Percentiles rank a stretch among this genome's conserved stretches.
Conservation (phyloP, 2,329 filamentous ascomycete species). For the Pseudogymnoascus sp. region DNA sequence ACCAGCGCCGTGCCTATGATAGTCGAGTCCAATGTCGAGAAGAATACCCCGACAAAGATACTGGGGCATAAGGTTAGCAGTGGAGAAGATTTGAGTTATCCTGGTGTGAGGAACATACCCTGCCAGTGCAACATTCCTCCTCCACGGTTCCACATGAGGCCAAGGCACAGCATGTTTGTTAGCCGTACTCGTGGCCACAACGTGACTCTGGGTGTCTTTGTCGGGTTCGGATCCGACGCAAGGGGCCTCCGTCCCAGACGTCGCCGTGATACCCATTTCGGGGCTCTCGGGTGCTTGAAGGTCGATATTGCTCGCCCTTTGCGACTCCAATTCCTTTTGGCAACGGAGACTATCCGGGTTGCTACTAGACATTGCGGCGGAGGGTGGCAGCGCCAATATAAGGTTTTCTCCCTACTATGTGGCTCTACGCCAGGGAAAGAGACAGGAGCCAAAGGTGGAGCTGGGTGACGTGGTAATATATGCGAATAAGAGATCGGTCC, state of each 20-base stretch:
- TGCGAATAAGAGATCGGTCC: background rate
- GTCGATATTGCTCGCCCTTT: background rate
- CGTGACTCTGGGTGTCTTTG: background rate
- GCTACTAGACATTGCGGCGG: background rate
- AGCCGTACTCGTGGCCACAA: background rate
- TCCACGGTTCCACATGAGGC: background rate
- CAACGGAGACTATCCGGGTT: background rate
- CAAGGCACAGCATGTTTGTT: background rate
- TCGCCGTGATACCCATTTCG: background rate
- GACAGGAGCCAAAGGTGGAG: background rate
- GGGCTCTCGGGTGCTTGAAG: background rate
- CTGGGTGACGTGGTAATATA: background rate
- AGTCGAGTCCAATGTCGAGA: constrained; percentile 50
- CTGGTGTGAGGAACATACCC: background rate
- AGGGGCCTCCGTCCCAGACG: background rate
- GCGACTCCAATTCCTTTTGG: background rate
- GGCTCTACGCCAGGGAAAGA: background rate
- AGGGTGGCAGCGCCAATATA: background rate
- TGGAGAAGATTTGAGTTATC: background rate
- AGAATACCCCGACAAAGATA: constrained; percentile 43
- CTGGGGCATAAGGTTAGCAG: constrained; percentile 25
- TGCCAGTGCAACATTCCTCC: constrained; percentile 3
- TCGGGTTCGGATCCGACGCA: background rate
- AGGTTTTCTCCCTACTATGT: background rate
- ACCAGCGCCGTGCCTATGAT: constrained; percentile 52